Conservation (phyloP, 345 rosid genomes). For the Reutealis trisperma region DNA sequence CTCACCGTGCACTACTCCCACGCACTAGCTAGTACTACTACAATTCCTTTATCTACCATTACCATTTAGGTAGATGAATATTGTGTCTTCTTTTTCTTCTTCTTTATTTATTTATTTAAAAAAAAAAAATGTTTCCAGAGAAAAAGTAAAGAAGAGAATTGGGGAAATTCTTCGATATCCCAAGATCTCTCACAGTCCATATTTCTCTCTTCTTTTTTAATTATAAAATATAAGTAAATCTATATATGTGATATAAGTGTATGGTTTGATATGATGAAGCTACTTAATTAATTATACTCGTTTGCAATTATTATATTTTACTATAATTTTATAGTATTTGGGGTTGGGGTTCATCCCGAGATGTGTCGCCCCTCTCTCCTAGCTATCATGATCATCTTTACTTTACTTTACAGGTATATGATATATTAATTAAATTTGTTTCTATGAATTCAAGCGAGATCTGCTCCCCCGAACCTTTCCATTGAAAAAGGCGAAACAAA, state of each 20-base stretch:
- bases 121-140: constrained; percentile 37
- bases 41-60: not conserved
- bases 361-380: constrained; percentile 1
- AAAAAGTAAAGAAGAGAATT: constrained; percentile 59
- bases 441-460: constrained; percentile 52
- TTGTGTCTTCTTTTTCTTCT: not conserved
- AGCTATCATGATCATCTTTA: too few species aligned
- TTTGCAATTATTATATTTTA: constrained; percentile 18
- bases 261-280: not conserved
- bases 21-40: constrained; percentile 15
- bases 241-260: not conserved
- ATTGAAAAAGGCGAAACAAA: constrained; percentile 51
- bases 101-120: too few species aligned
- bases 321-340: constrained; percentile 4
- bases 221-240: not conserved
- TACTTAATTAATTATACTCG: not conserved
- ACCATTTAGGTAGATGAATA: not conserved
- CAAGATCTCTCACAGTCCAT: constrained; percentile 52
- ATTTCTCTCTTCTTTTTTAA: constrained; percentile 33
- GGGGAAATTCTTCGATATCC: constrained; percentile 42
- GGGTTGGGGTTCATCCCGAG: constrained; percentile 45
- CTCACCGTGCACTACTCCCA: not conserved
- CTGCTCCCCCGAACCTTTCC: constrained; percentile 35
- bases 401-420: not conserved
- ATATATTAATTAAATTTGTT: constrained; percentile 5